These are phyloP conservation scores for Moesziomyces sp. DNA, from an alignment of 1,284 basidiomycete genomes.

Conservation along the genomic window DNA sequence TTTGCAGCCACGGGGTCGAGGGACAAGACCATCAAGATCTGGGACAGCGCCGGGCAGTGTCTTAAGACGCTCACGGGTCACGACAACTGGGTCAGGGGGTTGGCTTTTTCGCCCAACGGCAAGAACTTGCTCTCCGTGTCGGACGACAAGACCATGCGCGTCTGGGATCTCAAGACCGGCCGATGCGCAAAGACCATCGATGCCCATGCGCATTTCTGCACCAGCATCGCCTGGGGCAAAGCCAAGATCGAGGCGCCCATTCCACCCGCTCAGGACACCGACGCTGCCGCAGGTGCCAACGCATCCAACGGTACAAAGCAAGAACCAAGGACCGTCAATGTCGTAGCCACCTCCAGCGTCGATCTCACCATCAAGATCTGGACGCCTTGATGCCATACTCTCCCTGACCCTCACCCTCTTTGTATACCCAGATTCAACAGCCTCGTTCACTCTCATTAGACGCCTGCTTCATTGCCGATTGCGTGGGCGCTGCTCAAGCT, in stretches of 20 bases:
- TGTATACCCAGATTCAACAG: background rate
- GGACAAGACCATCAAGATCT: slow-evolving; percentile 87
- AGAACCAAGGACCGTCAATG: slow-evolving; percentile 59
- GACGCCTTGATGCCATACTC: slow-evolving; percentile 46
- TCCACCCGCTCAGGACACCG: slow-evolving; percentile 46
- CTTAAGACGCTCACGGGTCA: slow-evolving; percentile 73
- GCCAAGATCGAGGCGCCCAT: slow-evolving; percentile 51
- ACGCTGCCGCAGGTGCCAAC: slow-evolving; percentile 14
- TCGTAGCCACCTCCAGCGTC: slow-evolving; percentile 63
- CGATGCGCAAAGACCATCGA: slow-evolving; percentile 84
- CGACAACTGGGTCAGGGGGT: slow-evolving; percentile 63
- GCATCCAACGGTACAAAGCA: slow-evolving; percentile 3
- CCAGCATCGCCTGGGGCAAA: slow-evolving; percentile 63
- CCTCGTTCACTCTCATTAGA: slow-evolving; percentile 3
- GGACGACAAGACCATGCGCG: slow-evolving; percentile 88
- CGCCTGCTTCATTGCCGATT: too few species aligned
- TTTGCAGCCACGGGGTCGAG: slow-evolving; percentile 84
- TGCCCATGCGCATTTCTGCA: slow-evolving; percentile 85
- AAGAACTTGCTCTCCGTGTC: slow-evolving; percentile 86
- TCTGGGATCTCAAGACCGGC: slow-evolving; percentile 86
- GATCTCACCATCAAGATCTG: slow-evolving; percentile 62
- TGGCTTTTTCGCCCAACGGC: slow-evolving; percentile 70
- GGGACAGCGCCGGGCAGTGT: slow-evolving; percentile 83
- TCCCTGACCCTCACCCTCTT: background rate
- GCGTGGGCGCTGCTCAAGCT: too few species aligned